Evolutionary conservation across 441 rosid genomes (phyloP).

Genomic region (Geranium incanum): DNA sequence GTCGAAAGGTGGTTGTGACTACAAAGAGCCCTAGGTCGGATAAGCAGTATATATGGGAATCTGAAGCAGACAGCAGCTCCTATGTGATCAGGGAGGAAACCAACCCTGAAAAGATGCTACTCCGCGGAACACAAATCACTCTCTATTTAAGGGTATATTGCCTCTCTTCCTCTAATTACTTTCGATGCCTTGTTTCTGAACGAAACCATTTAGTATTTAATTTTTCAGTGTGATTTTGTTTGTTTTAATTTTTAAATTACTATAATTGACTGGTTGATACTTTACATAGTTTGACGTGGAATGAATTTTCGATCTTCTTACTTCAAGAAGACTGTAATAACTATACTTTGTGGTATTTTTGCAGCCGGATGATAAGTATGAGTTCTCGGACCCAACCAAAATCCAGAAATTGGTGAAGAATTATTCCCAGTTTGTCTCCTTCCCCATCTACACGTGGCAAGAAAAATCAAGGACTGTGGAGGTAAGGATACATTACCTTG

Average conservation of each 20-base stretch:
- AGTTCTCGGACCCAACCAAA: constrained; percentile 64
- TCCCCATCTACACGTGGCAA: constrained; percentile 93
- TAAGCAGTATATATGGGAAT: constrained; percentile 91
- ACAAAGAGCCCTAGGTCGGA: constrained; percentile 89
- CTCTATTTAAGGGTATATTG: constrained; percentile 75
- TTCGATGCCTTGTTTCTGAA: neutral
- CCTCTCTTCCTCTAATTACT: constrained; percentile 4
- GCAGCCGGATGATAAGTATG: constrained; percentile 89
- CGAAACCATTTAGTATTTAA: neutral
- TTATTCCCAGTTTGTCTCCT: constrained; percentile 93
- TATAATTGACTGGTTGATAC: neutral
- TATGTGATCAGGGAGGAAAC: constrained; percentile 77
- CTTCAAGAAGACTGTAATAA: neutral
- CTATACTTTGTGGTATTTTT: constrained; percentile 9
- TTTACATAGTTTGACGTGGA: neutral
- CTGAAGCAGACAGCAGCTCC: constrained; percentile 78
- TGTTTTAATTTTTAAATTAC: neutral
- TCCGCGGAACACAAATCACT: constrained; percentile 85
- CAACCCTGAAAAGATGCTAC: constrained; percentile 61
- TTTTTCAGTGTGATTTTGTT: neutral
- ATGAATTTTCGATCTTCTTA: neutral
- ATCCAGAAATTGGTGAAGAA: constrained; percentile 86
- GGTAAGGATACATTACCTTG: constrained; percentile 34
- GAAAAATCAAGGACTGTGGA: constrained; percentile 88
- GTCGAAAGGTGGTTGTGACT: constrained; percentile 64